A percentile compares a stretch with the other conserved stretches of the same genome.
phyloP scores from a whole-genome alignment of 2,329 filamentous ascomycete genomes.

The Trichoderma afroharzianum region DNA sequence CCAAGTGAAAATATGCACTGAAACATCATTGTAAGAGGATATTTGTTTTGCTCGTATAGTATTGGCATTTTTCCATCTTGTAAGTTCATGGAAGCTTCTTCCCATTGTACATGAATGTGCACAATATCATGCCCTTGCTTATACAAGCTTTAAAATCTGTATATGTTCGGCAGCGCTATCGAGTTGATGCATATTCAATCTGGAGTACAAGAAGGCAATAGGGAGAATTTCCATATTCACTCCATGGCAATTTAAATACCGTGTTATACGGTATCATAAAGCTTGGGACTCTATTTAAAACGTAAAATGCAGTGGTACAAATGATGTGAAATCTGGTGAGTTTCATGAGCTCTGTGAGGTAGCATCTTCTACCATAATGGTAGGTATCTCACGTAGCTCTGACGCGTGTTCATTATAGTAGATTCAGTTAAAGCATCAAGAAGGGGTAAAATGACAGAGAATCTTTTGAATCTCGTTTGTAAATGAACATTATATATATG shows the following conservation, averaged over 20 bases:
- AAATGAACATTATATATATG: neutral
- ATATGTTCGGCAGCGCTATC: neutral
- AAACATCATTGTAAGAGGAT: neutral
- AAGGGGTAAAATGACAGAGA: neutral
- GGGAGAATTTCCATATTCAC: neutral
- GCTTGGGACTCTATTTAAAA: neutral
- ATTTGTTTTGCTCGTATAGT: neutral
- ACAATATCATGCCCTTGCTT: neutral
- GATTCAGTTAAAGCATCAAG: neutral
- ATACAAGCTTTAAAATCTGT: neutral
- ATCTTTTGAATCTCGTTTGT: fast-evolving
- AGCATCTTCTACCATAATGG: neutral
- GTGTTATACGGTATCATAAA: neutral
- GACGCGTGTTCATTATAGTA: neutral
- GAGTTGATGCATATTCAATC: neutral
- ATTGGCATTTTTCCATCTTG: neutral
- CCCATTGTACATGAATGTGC: neutral
- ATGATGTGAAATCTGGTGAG: neutral
- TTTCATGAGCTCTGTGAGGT: neutral
- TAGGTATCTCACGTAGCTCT: neutral
- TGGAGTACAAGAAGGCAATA: neutral
- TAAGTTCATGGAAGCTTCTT: neutral
- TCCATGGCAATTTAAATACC: neutral
- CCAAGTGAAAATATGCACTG: neutral
- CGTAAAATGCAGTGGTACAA: neutral